These are phyloP conservation scores for Salix caprea DNA, from an alignment of 345 rosid species.

Conservation along the genomic window DNA sequence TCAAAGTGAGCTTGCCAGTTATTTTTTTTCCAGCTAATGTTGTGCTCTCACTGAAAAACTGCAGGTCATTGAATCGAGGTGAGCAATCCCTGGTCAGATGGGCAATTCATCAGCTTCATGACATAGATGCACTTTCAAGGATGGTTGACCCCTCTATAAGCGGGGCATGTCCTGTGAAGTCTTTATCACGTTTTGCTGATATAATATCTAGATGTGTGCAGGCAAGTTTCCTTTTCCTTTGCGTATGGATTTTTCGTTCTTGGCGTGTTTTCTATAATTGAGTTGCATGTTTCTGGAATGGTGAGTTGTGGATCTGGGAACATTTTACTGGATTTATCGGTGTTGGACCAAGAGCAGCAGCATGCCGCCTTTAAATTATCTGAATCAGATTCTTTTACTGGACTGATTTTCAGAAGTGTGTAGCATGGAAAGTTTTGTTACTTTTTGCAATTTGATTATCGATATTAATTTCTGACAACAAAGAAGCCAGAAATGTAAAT, in stretches of 20 bases:
- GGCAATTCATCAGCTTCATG: conserved; percentile 86
- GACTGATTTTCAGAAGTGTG: no score
- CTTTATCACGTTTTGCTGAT: conserved; percentile 91
- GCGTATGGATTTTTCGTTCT: not conserved
- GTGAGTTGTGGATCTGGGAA: not conserved
- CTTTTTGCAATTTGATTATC: not conserved
- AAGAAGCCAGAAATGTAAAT: not conserved
- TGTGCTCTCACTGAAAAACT: not conserved
- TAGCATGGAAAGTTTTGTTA: not conserved
- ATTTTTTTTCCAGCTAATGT: not conserved
- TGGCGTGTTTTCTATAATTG: not conserved
- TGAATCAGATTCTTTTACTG: no score
- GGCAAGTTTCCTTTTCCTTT: conserved; percentile 33
- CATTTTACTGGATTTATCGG: not conserved
- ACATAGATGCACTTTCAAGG: conserved; percentile 70
- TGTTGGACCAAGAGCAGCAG: not conserved
- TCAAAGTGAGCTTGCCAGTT: not conserved
- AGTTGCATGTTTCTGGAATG: not conserved
- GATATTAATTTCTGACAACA: not conserved
- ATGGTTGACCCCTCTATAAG: conserved; percentile 80
- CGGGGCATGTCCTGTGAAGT: conserved; percentile 65
- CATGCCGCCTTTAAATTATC: not conserved
- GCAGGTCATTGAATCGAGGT: conserved; percentile 66
- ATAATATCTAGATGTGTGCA: conserved; percentile 84
- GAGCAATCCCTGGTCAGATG: conserved; percentile 84